phyloP scores from a whole-genome alignment of 768 basidiomycete genomes.

The Lepiota venenata region DNA sequence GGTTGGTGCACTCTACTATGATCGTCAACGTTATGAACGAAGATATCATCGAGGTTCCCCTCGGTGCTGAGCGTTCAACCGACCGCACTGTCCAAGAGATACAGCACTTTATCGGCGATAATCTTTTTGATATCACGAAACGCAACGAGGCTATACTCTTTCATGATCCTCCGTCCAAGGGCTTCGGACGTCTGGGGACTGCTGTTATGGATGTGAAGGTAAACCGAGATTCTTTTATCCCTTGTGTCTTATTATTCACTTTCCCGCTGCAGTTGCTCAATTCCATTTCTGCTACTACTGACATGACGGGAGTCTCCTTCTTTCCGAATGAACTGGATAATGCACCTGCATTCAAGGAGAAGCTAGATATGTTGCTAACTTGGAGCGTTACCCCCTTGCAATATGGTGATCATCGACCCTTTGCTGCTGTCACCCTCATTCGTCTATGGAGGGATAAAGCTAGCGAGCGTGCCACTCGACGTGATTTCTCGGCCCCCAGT shows the following conservation, averaged over 20 bases:
- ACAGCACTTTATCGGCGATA: conserved; percentile 47
- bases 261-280: conserved; percentile 56
- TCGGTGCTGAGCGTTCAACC: conserved; percentile 16
- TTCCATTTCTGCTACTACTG: conserved; percentile 64
- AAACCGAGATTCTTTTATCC: not conserved
- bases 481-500: conserved; percentile 56
- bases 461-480: conserved; percentile 58
- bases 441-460: conserved; percentile 58
- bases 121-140: conserved; percentile 65
- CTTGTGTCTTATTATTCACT: conserved; percentile 9
- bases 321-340: conserved; percentile 47
- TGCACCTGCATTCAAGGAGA: conserved; percentile 50
- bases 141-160: conserved; percentile 85
- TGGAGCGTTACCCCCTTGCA: conserved; percentile 82
- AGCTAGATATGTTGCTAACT: conserved; percentile 70
- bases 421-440: conserved; percentile 70
- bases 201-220: conserved; percentile 56
- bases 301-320: conserved; percentile 54
- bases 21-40: conserved; percentile 46
- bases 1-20: conserved; percentile 50
- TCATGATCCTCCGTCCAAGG: conserved; percentile 57
- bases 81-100: conserved; percentile 36
- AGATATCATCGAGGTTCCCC: conserved; percentile 22
- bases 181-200: conserved; percentile 55
- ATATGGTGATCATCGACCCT: conserved; percentile 79